Conservation (phyloP, 2,329 filamentous ascomycete genomes). For the Ceratocystis cubensis region DNA sequence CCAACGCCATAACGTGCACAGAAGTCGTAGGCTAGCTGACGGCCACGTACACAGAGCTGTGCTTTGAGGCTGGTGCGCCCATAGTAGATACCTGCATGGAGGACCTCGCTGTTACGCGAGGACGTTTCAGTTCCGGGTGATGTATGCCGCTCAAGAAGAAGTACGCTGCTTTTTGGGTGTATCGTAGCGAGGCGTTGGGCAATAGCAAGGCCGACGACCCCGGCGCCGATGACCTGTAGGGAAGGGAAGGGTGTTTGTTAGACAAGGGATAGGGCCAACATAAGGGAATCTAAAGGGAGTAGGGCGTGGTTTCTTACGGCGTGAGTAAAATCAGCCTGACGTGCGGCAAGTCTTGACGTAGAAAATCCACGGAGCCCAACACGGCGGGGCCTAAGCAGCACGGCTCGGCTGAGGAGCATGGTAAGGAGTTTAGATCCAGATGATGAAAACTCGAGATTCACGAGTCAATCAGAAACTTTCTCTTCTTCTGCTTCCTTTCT, state of each 20-base stretch:
- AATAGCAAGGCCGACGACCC: slow-evolving; percentile 66
- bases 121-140: slow-evolving; percentile 68
- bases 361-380: slow-evolving; percentile 27
- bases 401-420: neutral
- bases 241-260: neutral
- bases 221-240: slow-evolving; percentile 43
- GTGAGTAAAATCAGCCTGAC: slow-evolving; percentile 35
- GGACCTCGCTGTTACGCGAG: slow-evolving; percentile 86
- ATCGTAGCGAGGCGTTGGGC: slow-evolving; percentile 56
- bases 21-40: slow-evolving; percentile 63
- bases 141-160: slow-evolving; percentile 69
- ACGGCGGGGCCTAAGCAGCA: neutral
- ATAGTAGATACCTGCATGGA: slow-evolving; percentile 93
- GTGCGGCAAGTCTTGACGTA: slow-evolving; percentile 25
- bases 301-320: slow-evolving; percentile 29
- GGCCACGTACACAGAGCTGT: slow-evolving; percentile 65
- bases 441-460: too few relatives aligned
- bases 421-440: neutral
- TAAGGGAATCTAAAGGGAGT: neutral
- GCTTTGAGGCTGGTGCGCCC: slow-evolving; percentile 66
- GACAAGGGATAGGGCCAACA: neutral
- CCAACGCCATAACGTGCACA: slow-evolving; percentile 56
- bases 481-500: too few relatives aligned
- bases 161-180: slow-evolving; percentile 48
- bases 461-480: too few relatives aligned